Percentiles rank a stretch among this genome's conserved stretches.
phyloP scores from a whole-genome alignment of 176 grass and related monocot genomes.

The Cymbopogon citratus region DNA sequence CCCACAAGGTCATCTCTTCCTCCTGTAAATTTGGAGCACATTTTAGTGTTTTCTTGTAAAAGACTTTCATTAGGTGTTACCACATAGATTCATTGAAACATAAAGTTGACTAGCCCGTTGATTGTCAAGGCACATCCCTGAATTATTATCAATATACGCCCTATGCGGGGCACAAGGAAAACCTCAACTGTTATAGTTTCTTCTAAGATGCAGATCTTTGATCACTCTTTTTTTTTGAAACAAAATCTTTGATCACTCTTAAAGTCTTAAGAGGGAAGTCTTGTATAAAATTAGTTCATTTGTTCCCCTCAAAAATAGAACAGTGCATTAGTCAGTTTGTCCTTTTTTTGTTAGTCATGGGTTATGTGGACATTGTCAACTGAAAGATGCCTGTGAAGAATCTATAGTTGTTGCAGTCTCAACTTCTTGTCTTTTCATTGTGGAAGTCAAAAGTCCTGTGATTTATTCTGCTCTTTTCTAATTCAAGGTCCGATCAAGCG shows the following conservation, averaged over 20 bases:
- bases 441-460: background rate
- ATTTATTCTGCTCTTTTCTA: background rate
- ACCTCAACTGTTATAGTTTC: background rate
- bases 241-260: background rate
- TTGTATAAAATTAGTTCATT: background rate
- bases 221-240: no score
- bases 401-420: background rate
- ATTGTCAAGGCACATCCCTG: background rate
- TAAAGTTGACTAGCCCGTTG: background rate
- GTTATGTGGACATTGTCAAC: background rate
- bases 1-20: background rate
- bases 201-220: background rate
- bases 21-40: background rate
- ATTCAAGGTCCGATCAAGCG: constrained; percentile 67
- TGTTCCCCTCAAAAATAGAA: background rate
- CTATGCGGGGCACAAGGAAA: background rate
- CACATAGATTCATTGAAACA: background rate
- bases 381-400: background rate
- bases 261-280: background rate
- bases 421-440: background rate
- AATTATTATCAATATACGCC: background rate
- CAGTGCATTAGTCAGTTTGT: background rate
- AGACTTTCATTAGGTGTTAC: background rate
- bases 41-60: background rate
- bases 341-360: background rate